phyloP scores from a whole-genome alignment of 768 basidiomycete genomes.

The Lactarius deliciosus region DNA sequence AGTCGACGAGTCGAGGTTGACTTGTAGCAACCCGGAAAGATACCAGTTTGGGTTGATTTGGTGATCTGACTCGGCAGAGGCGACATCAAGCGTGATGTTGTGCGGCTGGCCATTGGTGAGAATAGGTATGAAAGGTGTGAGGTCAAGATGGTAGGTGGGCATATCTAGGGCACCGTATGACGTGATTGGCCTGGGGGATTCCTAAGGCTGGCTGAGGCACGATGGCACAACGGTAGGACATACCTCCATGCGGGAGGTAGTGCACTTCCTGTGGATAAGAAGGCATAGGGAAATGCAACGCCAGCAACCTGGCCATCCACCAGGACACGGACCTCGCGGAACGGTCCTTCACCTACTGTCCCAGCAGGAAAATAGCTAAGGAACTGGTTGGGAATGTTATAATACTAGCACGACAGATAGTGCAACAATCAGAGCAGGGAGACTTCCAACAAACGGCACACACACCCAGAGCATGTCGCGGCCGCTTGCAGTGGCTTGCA shows the following conservation, averaged over 20 bases:
- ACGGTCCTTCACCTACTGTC: slow-evolving; percentile 52
- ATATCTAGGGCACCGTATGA: neutral
- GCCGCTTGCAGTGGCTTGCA: slow-evolving; percentile 65
- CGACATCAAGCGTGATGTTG: slow-evolving; percentile 69
- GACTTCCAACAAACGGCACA: neutral
- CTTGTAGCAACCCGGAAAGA: slow-evolving; percentile 67
- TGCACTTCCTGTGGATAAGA: slow-evolving; percentile 33
- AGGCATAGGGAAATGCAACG: slow-evolving; percentile 53
- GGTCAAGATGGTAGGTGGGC: neutral
- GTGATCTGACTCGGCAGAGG: slow-evolving; percentile 64
- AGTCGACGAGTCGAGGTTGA: slow-evolving; percentile 61
- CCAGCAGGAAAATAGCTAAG: slow-evolving; percentile 51
- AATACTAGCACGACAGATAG: slow-evolving; percentile 48
- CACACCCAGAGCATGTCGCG: slow-evolving; percentile 76
- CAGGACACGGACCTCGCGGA: slow-evolving; percentile 59
- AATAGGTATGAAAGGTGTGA: neutral
- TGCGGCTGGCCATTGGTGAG: slow-evolving; percentile 43
- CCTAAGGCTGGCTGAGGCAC: neutral
- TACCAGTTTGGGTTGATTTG: slow-evolving; percentile 73
- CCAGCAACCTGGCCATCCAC: slow-evolving; percentile 58
- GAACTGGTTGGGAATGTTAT: slow-evolving; percentile 63
- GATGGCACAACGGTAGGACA: slow-evolving; percentile 8
- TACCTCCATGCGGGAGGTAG: slow-evolving; percentile 70
- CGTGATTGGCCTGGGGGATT: slow-evolving; percentile 54
- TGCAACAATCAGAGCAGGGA: neutral